Conservation (phyloP, 768 basidiomycete species). For the Hemileccinum impolitum region DNA sequence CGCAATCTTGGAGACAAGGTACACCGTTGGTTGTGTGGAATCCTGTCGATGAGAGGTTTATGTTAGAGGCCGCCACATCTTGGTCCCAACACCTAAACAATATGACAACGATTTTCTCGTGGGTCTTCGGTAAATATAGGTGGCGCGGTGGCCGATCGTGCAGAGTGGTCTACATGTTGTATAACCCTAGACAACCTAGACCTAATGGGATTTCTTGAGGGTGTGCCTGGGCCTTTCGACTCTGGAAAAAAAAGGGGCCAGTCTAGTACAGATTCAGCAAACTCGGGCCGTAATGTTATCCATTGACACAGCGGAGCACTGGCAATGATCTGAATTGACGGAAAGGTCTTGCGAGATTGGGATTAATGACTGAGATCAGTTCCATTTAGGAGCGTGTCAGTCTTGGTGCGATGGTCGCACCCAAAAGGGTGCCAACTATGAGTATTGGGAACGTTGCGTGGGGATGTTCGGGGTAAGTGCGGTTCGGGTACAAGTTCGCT, state of each 20-base stretch:
- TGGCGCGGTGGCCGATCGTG: too few relatives aligned
- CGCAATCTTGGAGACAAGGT: not conserved
- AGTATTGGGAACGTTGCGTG: not conserved
- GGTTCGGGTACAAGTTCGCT: conserved; percentile 1
- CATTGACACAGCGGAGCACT: conserved; percentile 5
- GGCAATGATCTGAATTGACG: too few relatives aligned
- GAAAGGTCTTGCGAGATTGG: not conserved
- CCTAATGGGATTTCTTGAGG: too few relatives aligned
- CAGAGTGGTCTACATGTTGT: not conserved
- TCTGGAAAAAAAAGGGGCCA: not conserved
- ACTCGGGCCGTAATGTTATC: not conserved
- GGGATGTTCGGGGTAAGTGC: not conserved
- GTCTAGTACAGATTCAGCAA: not conserved
- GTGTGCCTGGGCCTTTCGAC: too few relatives aligned
- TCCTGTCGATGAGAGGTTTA: not conserved
- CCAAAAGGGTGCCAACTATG: too few relatives aligned
- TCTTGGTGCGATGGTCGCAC: not conserved
- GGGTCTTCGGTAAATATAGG: too few relatives aligned
- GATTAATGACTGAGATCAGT: not conserved
- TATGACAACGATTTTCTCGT: too few relatives aligned
- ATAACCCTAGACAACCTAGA: not conserved
- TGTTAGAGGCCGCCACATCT: not conserved
- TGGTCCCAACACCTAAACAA: not conserved
- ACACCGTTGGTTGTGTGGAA: not conserved
- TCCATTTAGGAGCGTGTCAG: not conserved